Conservation (phyloP, 192 early-diverging fungal genomes). For the Backusella liffmaniae region DNA sequence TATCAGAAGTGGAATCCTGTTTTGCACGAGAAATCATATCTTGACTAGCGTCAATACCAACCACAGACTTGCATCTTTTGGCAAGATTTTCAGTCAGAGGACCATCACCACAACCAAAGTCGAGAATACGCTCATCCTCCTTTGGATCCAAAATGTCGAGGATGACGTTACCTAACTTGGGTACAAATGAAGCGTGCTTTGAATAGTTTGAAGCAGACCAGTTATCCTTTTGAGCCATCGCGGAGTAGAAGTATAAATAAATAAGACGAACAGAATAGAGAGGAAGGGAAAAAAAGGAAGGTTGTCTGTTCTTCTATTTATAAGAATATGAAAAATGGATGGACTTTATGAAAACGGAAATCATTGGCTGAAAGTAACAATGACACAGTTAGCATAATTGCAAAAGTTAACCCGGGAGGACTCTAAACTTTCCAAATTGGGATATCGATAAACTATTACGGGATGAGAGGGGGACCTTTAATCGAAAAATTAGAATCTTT, state of each 20-base stretch:
- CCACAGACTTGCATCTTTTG: conserved; percentile 41
- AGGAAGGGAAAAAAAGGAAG: neutral
- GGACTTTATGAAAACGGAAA: neutral
- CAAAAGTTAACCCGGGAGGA: neutral
- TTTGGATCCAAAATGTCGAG: conserved; percentile 49
- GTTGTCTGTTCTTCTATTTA: neutral
- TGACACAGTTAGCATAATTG: neutral
- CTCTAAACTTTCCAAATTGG: neutral
- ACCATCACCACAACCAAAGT: conserved; percentile 72
- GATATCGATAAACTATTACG: neutral
- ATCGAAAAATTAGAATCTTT: neutral
- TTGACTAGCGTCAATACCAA: conserved; percentile 59
- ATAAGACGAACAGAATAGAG: neutral
- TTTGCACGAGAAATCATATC: conserved; percentile 56
- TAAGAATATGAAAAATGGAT: neutral
- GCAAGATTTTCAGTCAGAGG: conserved; percentile 55
- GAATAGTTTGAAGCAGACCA: conserved; percentile 56
- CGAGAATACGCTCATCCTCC: conserved; percentile 56
- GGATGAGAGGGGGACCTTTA: neutral
- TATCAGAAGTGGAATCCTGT: conserved; percentile 24
- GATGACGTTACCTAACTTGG: conserved; percentile 47
- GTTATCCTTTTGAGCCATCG: conserved; percentile 29
- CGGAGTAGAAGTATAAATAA: neutral
- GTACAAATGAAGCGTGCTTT: conserved; percentile 59
- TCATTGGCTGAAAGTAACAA: conserved; percentile 6